Percentiles rank a stretch among this genome's conserved stretches.
Conservation (phyloP, 192 early-diverging fungal genomes). For the Coemansia sp. region DNA sequence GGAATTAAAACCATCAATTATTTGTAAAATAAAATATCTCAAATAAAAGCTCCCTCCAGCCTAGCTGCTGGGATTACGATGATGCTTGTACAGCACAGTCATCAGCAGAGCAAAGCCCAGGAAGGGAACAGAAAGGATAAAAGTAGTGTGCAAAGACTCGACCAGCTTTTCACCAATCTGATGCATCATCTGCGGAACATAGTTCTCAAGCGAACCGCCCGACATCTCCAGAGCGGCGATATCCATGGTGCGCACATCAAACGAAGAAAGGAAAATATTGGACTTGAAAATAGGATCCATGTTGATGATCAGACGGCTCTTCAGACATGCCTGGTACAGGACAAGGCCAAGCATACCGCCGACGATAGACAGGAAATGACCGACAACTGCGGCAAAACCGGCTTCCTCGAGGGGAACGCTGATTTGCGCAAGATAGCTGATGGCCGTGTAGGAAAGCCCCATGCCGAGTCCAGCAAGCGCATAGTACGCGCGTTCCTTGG, state of each 20-base stretch:
- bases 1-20: no score
- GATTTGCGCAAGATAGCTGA: conserved; percentile 35
- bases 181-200: conserved; percentile 21
- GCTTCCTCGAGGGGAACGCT: conserved; percentile 35
- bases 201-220: conserved; percentile 21
- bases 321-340: conserved; percentile 47
- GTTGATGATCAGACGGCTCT: conserved; percentile 42
- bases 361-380: conserved; percentile 48
- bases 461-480: conserved; percentile 39
- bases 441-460: conserved; percentile 31
- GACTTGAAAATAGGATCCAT: conserved; percentile 28
- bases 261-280: conserved; percentile 22
- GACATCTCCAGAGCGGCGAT: conserved; percentile 39
- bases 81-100: conserved; percentile 41
- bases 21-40: no score
- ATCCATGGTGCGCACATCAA: conserved; percentile 39
- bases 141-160: conserved; percentile 35
- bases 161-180: conserved; percentile 30
- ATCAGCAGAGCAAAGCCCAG: conserved; percentile 34
- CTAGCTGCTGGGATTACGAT: background rate
- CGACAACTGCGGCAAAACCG: conserved; percentile 29
- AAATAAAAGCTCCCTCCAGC: no score
- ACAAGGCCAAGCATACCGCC: conserved; percentile 51
- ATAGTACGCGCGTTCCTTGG: conserved; percentile 40
- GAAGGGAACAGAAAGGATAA: conserved; percentile 38